Conservation (phyloP, 1,139 yeast species). For the Torulaspora globosa region DNA sequence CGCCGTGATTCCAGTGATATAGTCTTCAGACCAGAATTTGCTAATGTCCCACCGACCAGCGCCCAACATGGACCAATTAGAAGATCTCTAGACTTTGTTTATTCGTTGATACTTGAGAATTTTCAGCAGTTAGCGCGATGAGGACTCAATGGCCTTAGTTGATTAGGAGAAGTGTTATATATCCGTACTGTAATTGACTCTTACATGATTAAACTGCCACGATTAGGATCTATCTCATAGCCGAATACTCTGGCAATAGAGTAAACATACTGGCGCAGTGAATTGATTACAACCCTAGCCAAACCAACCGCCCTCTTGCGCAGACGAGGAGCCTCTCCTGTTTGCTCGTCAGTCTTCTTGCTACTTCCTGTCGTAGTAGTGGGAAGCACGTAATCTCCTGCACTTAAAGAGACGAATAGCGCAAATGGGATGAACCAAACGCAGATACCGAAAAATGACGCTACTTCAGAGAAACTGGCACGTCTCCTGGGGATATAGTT, state of each 20-base stretch:
- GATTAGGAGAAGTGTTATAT: neutral
- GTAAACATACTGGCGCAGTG: conserved; percentile 49
- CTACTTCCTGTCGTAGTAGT: conserved; percentile 37
- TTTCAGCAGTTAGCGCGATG: conserved; percentile 2
- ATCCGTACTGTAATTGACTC: neutral
- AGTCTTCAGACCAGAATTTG: conserved; percentile 35
- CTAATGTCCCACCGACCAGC: conserved; percentile 1
- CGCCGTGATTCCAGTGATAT: conserved; percentile 31
- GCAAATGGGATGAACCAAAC: conserved; percentile 95
- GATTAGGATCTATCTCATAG: conserved; percentile 57
- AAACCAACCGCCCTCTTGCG: conserved; percentile 47
- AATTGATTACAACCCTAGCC: conserved; percentile 62
- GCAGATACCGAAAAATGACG: conserved; percentile 89
- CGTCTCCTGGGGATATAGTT: conserved; percentile 62
- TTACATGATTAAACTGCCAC: conserved; percentile 46
- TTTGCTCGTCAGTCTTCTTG: conserved; percentile 28
- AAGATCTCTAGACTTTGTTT: neutral
- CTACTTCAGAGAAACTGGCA: conserved; percentile 81
- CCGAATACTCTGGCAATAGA: conserved; percentile 53
- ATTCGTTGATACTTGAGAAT: neutral
- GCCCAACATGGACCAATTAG: conserved; percentile 10
- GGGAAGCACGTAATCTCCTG: conserved; percentile 87
- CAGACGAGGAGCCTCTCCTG: conserved; percentile 35
- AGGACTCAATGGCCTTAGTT: neutral
- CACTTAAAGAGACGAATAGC: conserved; percentile 84